Percentiles rank a stretch among this genome's conserved stretches.
These are phyloP conservation scores for Bimuria novae-zelandiae DNA, from an alignment of 2,329 filamentous ascomycete species.

Conservation along the genomic window DNA sequence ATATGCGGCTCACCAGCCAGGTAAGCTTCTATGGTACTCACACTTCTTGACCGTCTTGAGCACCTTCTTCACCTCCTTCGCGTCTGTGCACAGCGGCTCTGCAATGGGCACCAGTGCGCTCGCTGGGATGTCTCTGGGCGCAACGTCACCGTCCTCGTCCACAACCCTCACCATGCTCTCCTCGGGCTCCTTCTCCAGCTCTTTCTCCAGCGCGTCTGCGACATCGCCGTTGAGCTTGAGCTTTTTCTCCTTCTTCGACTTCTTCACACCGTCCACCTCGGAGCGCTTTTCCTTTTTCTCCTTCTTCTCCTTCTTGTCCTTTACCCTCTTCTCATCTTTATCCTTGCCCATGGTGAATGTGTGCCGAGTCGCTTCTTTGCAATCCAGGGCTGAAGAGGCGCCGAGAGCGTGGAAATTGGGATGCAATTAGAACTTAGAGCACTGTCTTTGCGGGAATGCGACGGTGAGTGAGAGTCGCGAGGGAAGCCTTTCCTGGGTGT, in stretches of 20 bases:
- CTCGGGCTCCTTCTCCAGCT: slow-evolving; percentile 66
- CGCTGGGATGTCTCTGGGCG: slow-evolving; percentile 50
- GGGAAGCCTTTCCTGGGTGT: neutral
- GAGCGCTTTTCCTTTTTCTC: slow-evolving; percentile 71
- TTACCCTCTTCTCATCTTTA: slow-evolving; percentile 45
- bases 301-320: slow-evolving; percentile 62
- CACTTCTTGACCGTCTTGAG: slow-evolving; percentile 68
- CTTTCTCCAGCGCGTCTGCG: slow-evolving; percentile 58
- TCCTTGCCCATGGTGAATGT: slow-evolving; percentile 43
- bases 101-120: slow-evolving; percentile 80
- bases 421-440: neutral
- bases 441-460: neutral
- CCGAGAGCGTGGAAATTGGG: neutral
- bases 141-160: slow-evolving; percentile 40
- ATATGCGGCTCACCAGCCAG: neutral
- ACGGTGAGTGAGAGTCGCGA: neutral
- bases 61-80: slow-evolving; percentile 72
- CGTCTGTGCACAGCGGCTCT: slow-evolving; percentile 72
- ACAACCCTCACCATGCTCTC: slow-evolving; percentile 54
- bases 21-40: slow-evolving; percentile 35
- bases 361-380: neutral
- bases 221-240: slow-evolving; percentile 63
- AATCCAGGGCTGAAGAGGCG: neutral
- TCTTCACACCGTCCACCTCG: slow-evolving; percentile 45
- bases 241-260: slow-evolving; percentile 70